Base-by-base conservation (phyloP, 2,329 filamentous ascomycete species). In the Fusarium verrucosum region DNA sequence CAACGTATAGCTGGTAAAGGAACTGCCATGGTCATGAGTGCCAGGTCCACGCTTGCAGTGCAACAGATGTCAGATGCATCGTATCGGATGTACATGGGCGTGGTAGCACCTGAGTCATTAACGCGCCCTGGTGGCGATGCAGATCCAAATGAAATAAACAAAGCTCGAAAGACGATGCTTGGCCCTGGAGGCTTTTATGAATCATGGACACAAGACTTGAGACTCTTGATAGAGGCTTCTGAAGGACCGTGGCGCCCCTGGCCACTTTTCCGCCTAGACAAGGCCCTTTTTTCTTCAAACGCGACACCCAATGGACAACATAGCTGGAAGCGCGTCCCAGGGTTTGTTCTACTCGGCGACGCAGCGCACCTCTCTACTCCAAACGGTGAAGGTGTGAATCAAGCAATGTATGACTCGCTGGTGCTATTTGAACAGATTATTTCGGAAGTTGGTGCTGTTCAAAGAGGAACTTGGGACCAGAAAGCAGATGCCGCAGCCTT, bases 351-450 rank as follows among this genome's bases (percentile, higher is more conserved):
- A 1, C 30, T 55, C 2, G 51, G 51, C 4, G 51, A 55, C 7
- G 51, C 51, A 4, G 51, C 46, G 2, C 51, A 55, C 5, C 33
- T 55, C 1, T 16, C 45, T 5, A 55, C 51, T 19, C 46, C 51
- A 14, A 52, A 55, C 20, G 51, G 51, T 0, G 51, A 55, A 25
- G 46, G 51, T 2, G 51, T 55, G 16, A 52, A 55, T 23, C 45
- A 51, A 42, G 51, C 51, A 2, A 42, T 55, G 51, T 52, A 51
- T 10, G 51, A 52, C 16, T 40, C 46, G 2, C 45, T 55, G 1
- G 28, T 55, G 3, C 9, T 55, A 7, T 55, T 52, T 3, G 37
- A 52, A 16, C 30, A 37, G 1, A 42, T 55, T 0, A 22, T 42
- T 1, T 2, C 45, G 1, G 36, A 42, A 20, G 14, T 13, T 23